phyloP scores from a whole-genome alignment of 2,329 filamentous ascomycete genomes.

The Claviceps pazoutovae region DNA sequence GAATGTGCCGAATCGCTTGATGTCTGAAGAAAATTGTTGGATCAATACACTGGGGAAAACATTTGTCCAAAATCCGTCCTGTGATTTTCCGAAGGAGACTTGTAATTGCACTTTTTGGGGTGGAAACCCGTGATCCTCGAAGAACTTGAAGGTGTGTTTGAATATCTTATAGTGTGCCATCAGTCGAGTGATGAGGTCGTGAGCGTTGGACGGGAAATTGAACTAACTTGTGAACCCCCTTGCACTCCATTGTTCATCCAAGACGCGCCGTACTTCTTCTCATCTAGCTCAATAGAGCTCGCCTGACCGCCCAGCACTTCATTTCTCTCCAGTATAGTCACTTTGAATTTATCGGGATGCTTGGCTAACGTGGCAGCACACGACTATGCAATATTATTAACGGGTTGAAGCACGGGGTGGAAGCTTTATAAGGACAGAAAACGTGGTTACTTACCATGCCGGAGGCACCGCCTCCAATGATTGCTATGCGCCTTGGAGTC shows the following conservation, averaged over 20 bases:
- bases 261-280: slow-evolving; percentile 39
- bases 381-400: slow-evolving; percentile 24
- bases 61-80: slow-evolving; percentile 50
- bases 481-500: slow-evolving; percentile 33
- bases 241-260: slow-evolving; percentile 54
- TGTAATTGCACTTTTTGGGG: slow-evolving; percentile 46
- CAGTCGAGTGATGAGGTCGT: neutral
- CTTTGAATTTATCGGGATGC: slow-evolving; percentile 49
- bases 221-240: slow-evolving; percentile 31
- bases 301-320: slow-evolving; percentile 47
- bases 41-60: slow-evolving; percentile 47
- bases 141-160: slow-evolving; percentile 54
- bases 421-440: too few relatives aligned
- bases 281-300: slow-evolving; percentile 43
- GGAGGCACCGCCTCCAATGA: slow-evolving; percentile 49
- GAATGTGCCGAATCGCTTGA: slow-evolving; percentile 40
- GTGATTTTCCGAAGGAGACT: slow-evolving; percentile 47
- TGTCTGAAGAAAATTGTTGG: slow-evolving; percentile 39
- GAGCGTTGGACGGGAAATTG: neutral
- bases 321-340: slow-evolving; percentile 47
- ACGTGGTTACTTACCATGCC: slow-evolving; percentile 34
- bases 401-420: too few relatives aligned
- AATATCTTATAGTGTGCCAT: slow-evolving; percentile 35
- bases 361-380: slow-evolving; percentile 54
- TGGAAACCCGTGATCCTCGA: slow-evolving; percentile 39